A percentile compares a stretch with the other conserved stretches of the same genome.
Evolutionary conservation across 169 alveolate genomes (phyloP).

Genomic region (Plasmodium vinckei): DNA sequence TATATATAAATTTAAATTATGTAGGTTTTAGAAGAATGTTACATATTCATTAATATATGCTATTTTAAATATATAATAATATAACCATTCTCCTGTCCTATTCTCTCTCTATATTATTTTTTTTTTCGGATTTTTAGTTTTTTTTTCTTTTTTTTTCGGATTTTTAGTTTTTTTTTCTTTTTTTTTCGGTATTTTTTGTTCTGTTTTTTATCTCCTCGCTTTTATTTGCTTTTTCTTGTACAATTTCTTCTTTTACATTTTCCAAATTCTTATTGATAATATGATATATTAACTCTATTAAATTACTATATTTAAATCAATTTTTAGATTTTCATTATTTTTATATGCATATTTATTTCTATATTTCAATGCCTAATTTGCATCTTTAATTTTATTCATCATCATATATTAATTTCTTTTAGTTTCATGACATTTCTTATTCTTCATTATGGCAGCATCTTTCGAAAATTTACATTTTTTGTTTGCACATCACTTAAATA

Average conservation of each 20-base stretch:
- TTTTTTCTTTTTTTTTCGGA: slow-evolving; percentile 1
- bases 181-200: not conserved
- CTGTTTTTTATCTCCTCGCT: not conserved
- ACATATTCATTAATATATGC: slow-evolving; percentile 5
- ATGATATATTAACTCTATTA: not conserved
- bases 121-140: not conserved
- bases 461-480: not conserved
- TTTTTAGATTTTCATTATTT: not conserved
- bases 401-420: not conserved
- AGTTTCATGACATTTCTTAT: not conserved
- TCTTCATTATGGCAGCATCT: not conserved
- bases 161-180: slow-evolving; percentile 4
- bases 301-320: not conserved
- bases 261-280: not conserved
- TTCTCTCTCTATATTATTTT: slow-evolving; percentile 7
- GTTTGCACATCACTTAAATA: not conserved
- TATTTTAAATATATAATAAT: slow-evolving; percentile 1
- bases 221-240: not conserved
- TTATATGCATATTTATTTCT: not conserved
- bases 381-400: too few species aligned
- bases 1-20: not conserved
- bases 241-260: not conserved
- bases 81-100: not conserved
- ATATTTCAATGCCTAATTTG: not conserved
- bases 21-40: slow-evolving; percentile 13